phyloP scores from a whole-genome alignment of 225 moss, liverwort and hornwort species.

The Polytrichum formosum region DNA sequence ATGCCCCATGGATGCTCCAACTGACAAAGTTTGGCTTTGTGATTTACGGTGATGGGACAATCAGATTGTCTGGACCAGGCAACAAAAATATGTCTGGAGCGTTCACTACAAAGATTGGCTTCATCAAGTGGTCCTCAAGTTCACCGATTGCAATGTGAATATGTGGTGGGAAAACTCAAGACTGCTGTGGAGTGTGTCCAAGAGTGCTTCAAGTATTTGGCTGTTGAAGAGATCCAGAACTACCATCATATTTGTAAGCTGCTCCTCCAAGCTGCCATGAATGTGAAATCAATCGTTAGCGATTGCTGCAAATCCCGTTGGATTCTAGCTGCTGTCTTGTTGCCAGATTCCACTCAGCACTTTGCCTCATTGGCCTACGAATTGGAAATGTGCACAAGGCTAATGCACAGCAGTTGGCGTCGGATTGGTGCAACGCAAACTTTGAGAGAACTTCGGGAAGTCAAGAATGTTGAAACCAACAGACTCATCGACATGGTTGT shows the following conservation, averaged over 20 bases:
- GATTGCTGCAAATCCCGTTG: background rate
- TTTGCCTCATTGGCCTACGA: background rate
- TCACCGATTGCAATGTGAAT: background rate
- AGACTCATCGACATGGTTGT: background rate
- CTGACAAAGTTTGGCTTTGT: no score
- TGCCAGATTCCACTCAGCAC: background rate
- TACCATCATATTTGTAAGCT: background rate
- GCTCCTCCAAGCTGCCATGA: background rate
- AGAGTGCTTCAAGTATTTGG: background rate
- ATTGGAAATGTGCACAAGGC: background rate
- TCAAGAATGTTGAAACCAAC: background rate
- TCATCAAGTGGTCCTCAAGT: background rate
- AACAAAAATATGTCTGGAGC: no score
- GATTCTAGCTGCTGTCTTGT: conserved; percentile 1
- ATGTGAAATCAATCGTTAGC: background rate
- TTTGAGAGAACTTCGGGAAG: background rate
- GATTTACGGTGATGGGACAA: no score
- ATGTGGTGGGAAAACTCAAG: background rate
- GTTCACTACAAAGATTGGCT: no score
- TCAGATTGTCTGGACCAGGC: no score
- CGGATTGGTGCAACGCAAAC: background rate
- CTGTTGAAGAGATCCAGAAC: background rate
- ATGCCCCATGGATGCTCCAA: no score
- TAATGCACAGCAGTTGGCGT: background rate
- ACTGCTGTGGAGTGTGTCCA: background rate